phyloP scores from a whole-genome alignment of 352 stramenopile genomes.

The Aphanomyces astaci region DNA sequence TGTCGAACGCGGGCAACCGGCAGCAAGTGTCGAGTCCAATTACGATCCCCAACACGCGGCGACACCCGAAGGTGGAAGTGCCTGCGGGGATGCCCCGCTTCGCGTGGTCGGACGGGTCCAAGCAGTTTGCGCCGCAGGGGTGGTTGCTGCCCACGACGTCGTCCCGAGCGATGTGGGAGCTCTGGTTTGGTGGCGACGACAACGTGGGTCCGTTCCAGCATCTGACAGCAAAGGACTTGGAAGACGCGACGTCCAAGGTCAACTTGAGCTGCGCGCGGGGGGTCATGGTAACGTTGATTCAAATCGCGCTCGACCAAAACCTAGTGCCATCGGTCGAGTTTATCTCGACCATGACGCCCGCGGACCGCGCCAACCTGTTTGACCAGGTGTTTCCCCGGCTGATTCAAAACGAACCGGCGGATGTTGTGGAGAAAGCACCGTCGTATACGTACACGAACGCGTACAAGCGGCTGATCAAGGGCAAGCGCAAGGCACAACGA shows the following conservation, averaged over 20 bases:
- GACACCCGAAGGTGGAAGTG: slow-evolving; percentile 1
- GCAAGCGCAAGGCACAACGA: slow-evolving; percentile 5
- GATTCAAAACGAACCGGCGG: slow-evolving; percentile 9
- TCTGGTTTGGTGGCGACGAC: slow-evolving; percentile 1
- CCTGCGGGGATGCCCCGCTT: neutral
- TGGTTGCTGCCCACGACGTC: slow-evolving; percentile 6
- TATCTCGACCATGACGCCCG: neutral
- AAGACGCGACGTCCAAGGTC: slow-evolving; percentile 14
- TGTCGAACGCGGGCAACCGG: neutral
- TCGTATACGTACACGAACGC: slow-evolving; percentile 14
- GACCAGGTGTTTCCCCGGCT: slow-evolving; percentile 2
- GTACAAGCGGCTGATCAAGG: slow-evolving; percentile 12
- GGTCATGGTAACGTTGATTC: slow-evolving; percentile 6
- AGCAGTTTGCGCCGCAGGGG: slow-evolving; percentile 7
- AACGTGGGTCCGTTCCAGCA: slow-evolving; percentile 7
- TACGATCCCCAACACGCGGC: slow-evolving; percentile 10
- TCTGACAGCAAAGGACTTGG: slow-evolving; percentile 7
- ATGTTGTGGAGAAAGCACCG: slow-evolving; percentile 5
- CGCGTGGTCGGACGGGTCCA: slow-evolving; percentile 3
- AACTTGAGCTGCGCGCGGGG: neutral
- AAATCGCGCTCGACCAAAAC: slow-evolving; percentile 11
- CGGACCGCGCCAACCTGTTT: neutral
- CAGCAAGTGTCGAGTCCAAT: neutral
- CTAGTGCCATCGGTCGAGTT: neutral
- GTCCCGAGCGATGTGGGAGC: slow-evolving; percentile 2